These are phyloP conservation scores for Gynostemma pentaphyllum DNA, from an alignment of 306 rosid species.

Conservation along the genomic window DNA sequence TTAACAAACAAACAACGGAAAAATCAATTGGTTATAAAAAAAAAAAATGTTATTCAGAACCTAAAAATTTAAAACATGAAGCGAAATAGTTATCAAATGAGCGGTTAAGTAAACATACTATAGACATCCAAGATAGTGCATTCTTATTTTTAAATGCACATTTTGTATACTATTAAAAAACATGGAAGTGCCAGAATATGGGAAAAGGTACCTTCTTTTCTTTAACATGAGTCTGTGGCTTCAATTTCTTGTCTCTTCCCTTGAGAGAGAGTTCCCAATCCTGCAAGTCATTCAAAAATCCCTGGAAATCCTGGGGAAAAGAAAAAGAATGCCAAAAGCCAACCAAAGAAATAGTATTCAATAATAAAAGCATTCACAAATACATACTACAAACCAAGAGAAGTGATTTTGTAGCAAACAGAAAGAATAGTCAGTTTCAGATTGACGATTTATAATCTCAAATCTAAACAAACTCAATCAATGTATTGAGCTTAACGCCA, in stretches of 20 bases:
- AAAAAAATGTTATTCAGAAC: too few species aligned
- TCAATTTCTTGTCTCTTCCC: constrained; percentile 39
- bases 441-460: neutral
- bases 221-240: constrained; percentile 22
- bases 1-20: too few species aligned
- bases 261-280: constrained; percentile 84
- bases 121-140: neutral
- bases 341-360: constrained; percentile 6
- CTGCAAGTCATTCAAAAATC: constrained; percentile 84
- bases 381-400: neutral
- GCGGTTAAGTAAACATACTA: too few species aligned
- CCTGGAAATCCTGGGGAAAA: constrained; percentile 78
- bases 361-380: constrained; percentile 6
- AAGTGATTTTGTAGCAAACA: neutral
- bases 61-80: neutral
- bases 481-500: neutral
- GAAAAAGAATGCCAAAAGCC: neutral
- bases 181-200: too few species aligned
- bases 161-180: too few species aligned
- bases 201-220: constrained; percentile 57
- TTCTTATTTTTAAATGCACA: neutral
- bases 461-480: too few species aligned
- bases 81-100: neutral
- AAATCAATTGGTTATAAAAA: too few species aligned
- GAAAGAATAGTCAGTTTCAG: neutral